A percentile compares a stretch with the other conserved stretches of the same genome.
Evolutionary conservation across 441 rosid species (phyloP).

Genomic region (Breynia disticha): DNA sequence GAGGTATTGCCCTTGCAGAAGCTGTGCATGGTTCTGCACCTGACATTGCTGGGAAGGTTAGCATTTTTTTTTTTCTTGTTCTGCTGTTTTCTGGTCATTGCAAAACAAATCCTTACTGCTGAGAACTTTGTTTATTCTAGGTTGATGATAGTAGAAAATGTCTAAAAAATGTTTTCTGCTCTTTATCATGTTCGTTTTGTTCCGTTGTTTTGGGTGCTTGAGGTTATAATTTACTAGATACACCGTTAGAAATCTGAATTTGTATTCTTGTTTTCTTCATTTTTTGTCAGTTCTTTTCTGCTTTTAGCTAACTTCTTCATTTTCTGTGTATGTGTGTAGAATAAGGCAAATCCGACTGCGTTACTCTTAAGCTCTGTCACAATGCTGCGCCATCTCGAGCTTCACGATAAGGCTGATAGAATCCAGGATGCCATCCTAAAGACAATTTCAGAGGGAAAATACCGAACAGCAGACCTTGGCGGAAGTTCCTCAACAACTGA

Average conservation of each 20-base stretch:
- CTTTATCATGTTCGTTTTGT: too few relatives aligned
- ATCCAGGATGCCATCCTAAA: constrained; percentile 69
- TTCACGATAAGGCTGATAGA: constrained; percentile 67
- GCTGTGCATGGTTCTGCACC: constrained; percentile 99
- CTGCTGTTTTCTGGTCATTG: neutral
- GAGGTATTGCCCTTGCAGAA: constrained; percentile 96
- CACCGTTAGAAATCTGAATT: too few relatives aligned
- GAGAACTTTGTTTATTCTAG: too few relatives aligned
- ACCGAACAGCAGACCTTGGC: constrained; percentile 88
- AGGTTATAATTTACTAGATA: too few relatives aligned
- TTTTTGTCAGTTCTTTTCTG: neutral
- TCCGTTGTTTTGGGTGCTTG: too few relatives aligned
- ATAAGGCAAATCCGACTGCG: constrained; percentile 95
- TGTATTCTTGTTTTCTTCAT: neutral
- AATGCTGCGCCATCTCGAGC: constrained; percentile 81
- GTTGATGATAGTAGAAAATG: too few relatives aligned
- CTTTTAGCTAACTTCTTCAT: constrained; percentile 1
- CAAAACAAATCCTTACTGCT: too few relatives aligned
- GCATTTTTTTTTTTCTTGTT: constrained; percentile 17
- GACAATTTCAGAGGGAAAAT: constrained; percentile 81
- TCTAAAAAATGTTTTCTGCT: too few relatives aligned
- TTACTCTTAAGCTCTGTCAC: constrained; percentile 69
- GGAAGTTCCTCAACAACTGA: constrained; percentile 68
- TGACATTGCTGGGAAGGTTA: constrained; percentile 98
- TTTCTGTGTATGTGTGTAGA: constrained; percentile 30